Base-by-base conservation (phyloP, 225 moss, liverwort and hornwort genomes). In the Physcomitrium patens region DNA sequence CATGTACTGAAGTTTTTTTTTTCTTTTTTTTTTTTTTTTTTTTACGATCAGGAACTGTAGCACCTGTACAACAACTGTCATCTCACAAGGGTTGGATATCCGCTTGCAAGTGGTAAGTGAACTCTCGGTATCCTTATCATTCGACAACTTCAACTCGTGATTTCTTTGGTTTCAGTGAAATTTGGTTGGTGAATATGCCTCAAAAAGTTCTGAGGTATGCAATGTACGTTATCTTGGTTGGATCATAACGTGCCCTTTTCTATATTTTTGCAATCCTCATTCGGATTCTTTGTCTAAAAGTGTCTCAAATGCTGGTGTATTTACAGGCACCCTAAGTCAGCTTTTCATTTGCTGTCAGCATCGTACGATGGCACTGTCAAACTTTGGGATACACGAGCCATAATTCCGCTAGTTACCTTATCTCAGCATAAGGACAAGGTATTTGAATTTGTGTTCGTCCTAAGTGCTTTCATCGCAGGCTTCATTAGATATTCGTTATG, bases 61-160 rank as follows among this genome's bases (percentile, higher is more conserved):
- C 84, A 28, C 91, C 97, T 18, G 82, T 77, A 22, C 60, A 85
- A 48, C 94, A 94, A 78, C 60, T 97, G 28, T 76, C 84, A 9
- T 94, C 97, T 60, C 97, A 97, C 61, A 76, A 86, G 49, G 83
- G 69, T 8, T 97, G 97, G 97, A 97, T 94, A 78, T 93, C 93
- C 4, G 88, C 93, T 57, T 97, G 97, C 62, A 91, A 82, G 75
- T 97, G 97, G 97, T 96, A 80, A 65, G 80, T 47, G 52, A 12
- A 12, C n/a, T 43, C 17, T 43, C 17, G 15, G 46, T 7, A 37
- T 37, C 7, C 7, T 37, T 7, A 37, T 7, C 31, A 37, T 37
- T 4, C 31, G 31, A 37, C 31, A 37, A 4, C 31, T 37, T 37
- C 5, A 37, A 37, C 31, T 7, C 5, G 31, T 37, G 31, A 37